Evolutionary conservation across 768 basidiomycete species (phyloP).

Genomic region (Pleurotus tuber-regium): DNA sequence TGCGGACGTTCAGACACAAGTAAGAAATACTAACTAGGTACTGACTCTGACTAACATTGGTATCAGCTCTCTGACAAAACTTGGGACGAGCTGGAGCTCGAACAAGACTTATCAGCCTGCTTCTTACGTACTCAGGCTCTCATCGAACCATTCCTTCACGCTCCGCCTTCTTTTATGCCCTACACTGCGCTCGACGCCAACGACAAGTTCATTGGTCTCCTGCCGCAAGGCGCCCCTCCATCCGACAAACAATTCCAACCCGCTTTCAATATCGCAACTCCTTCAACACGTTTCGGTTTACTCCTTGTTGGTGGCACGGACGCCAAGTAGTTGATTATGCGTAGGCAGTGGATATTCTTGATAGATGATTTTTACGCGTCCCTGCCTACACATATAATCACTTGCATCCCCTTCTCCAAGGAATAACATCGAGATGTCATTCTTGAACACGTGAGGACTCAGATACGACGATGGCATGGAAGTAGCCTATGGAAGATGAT

Average conservation of each 20-base stretch:
- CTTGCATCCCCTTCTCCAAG: constrained; percentile 8
- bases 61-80: constrained; percentile 12
- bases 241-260: constrained; percentile 54
- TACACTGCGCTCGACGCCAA: constrained; percentile 28
- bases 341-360: constrained; percentile 16
- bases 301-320: constrained; percentile 56
- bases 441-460: constrained; percentile 1
- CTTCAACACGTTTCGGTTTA: constrained; percentile 73
- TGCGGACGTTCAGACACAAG: constrained; percentile 21
- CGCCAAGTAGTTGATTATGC: constrained; percentile 4
- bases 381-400: not conserved
- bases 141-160: constrained; percentile 56
- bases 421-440: constrained; percentile 8
- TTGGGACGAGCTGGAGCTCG: constrained; percentile 10
- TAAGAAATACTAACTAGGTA: constrained; percentile 16
- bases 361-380: not conserved
- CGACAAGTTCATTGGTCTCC: constrained; percentile 27
- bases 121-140: constrained; percentile 60
- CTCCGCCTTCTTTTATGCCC: constrained; percentile 20
- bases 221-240: constrained; percentile 51
- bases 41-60: not conserved
- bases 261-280: constrained; percentile 63
- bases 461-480: not conserved
- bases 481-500: not conserved
- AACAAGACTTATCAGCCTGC: constrained; percentile 34